Evolutionary conservation across 305 asterid species (phyloP), one percentile per base, ranked within the genome.

Genomic region (Fraxinus sp.): DNA sequence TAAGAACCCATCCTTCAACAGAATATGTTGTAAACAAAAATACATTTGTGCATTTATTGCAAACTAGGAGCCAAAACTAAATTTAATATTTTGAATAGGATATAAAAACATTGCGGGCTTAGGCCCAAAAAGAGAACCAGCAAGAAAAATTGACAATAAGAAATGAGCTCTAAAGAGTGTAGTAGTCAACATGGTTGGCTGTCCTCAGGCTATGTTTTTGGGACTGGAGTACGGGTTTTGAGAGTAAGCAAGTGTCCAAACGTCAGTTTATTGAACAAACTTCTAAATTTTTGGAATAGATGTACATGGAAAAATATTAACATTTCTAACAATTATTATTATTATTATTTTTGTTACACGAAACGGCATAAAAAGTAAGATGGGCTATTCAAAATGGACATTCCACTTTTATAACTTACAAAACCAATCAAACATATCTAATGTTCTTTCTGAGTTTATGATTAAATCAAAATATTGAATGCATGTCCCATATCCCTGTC

Each of bases 401-500:
- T 79, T 76, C 78, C 70, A 78, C 32, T 13, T 18, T 55, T 64
- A 57, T 8, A 70, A 28, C 59, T 10, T 41, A 33, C 37, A 72
- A 66, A 76, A 80, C 6, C 76, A 79, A 82, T 73, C 36, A 80
- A 72, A 72, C 32, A 66, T 76, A 22, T 44, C 11, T 57, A 76
- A 39, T 83, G 49, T 36, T 72, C 62, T 77, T 77, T 41, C 52
- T 16, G 2, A 55, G 59, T 30, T 74, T 41, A 39, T 78, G 78
- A 71, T 44, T 33, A 7, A 74, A 57, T 30, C 74, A 80, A 68
- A 37, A 37, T 28, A 76, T 30, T 75, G 49, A 36, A 64, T 80
- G 81, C 72, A 32, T 13, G 76, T 2, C 35, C 33, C 28, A 78
- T 14, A 82, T 30, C 76, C 76, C 76, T 16, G 24, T 28, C 46